Evolutionary conservation across 2,329 filamentous ascomycete species (phyloP).

Genomic region (Macrophomina pseudophaseolina): DNA sequence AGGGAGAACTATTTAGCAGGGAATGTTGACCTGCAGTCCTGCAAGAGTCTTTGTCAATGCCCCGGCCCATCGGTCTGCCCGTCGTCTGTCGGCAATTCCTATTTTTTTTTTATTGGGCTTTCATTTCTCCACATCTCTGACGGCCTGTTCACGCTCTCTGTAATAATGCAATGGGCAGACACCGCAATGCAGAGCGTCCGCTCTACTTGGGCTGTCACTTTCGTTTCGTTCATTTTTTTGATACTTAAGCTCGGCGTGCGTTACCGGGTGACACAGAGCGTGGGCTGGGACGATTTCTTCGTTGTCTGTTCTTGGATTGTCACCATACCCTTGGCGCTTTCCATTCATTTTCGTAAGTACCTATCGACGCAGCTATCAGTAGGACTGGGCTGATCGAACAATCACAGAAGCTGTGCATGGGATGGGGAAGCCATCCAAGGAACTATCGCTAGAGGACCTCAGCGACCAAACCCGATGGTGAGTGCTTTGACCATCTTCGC

Average conservation of each 20-base stretch:
- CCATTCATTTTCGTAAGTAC: constrained; percentile 9
- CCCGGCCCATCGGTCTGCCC: neutral
- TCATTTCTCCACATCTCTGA: neutral
- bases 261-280: neutral
- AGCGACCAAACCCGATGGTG: neutral
- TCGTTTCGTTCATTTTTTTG: constrained; percentile 6
- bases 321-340: constrained; percentile 5
- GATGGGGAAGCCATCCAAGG: neutral
- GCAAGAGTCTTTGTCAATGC: neutral
- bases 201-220: neutral
- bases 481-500: neutral
- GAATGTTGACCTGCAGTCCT: neutral
- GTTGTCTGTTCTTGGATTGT: neutral
- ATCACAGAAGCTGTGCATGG: constrained; percentile 1
- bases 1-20: neutral
- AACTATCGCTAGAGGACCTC: neutral
- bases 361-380: neutral
- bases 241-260: constrained; percentile 13
- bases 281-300: constrained; percentile 11
- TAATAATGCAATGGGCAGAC: neutral
- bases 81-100: neutral
- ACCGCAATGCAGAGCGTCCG: neutral
- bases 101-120: neutral
- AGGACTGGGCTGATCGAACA: neutral
- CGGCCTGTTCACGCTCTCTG: neutral